Base-by-base conservation (phyloP, 148 eudicot genomes). In the Vaccinium myrtillus region DNA sequence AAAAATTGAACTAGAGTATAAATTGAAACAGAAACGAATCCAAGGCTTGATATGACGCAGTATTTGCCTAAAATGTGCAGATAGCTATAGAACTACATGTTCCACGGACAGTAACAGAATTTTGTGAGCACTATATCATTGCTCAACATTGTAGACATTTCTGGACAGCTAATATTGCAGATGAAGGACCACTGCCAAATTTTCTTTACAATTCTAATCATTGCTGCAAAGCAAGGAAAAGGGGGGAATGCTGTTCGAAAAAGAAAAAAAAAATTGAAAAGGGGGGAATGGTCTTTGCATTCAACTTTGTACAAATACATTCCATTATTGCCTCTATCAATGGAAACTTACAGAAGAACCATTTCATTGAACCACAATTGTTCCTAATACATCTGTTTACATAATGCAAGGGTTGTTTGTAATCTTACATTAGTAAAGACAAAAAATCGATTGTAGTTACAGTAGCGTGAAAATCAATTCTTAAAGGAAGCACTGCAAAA, bases 111-210 rank as follows among this genome's bases (percentile, higher is more conserved):
- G 51, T 75, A 75, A 75, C n/a, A 15, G 67, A 61, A 59, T 61
- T 56, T 59, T 61, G 83, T 25, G 25, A 80, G 53, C 18, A 36
- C 46, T 80, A 23, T 21, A 21, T 25, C 53, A 75, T 14, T 16
- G 48, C 16, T 32, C 50, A 73, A 18, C 19, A 36, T 39, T n/a
- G 4, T 2, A 6, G 43, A 73, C 53, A 77, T 9, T 77, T n/a
- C n/a, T 81, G 75, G 19, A 54, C 67, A 23, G 27, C 16, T 69
- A 81, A 43, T n/a, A 46, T 77, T 77, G 58, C 25, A 77, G 46
- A 76, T 19, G 11, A 49, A 50, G 18, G 6, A 9, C 36, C 79
- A 10, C 43, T 39, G 54, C 30, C 30, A 23, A 50, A 77, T 77
- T 23, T 50, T 50, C 13, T 23, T 50, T 50, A 50, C 39, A 50